A percentile compares a stretch with the other conserved stretches of the same genome.
phyloP scores from a whole-genome alignment of 495 filamentous ascomycete species.

The Immersiella caudata region DNA sequence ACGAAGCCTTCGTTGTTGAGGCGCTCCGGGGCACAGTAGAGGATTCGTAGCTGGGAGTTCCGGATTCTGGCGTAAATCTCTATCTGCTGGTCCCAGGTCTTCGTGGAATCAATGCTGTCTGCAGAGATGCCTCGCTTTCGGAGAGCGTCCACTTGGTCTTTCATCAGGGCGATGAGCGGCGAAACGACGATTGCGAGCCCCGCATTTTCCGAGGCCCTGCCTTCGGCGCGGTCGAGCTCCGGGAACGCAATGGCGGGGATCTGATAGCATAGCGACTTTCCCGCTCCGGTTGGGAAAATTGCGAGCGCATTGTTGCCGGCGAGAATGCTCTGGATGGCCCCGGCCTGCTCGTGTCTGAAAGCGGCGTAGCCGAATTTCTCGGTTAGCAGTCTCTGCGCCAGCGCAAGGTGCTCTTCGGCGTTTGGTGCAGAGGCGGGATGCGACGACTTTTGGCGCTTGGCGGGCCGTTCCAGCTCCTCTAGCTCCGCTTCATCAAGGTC shows the following conservation, averaged over 20 bases:
- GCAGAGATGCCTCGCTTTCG: conserved; percentile 50
- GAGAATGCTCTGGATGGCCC: conserved; percentile 53
- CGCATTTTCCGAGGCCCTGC: conserved; percentile 26
- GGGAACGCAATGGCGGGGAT: conserved; percentile 58
- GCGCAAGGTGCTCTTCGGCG: conserved; percentile 8
- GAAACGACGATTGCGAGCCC: conserved; percentile 59
- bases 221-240: conserved; percentile 43
- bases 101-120: conserved; percentile 57
- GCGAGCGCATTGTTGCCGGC: conserved; percentile 53
- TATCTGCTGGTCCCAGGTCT: conserved; percentile 49
- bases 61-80: conserved; percentile 48
- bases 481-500: conserved; percentile 28
- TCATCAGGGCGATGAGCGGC: conserved; percentile 61
- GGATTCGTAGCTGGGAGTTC: conserved; percentile 49
- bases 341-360: conserved; percentile 59
- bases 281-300: conserved; percentile 63
- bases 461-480: conserved; percentile 25
- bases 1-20: conserved; percentile 63
- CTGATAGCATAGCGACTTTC: conserved; percentile 61
- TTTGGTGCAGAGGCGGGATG: neutral
- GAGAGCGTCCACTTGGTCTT: conserved; percentile 60
- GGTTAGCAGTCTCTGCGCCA: conserved; percentile 36
- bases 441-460: conserved; percentile 11
- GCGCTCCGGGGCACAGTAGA: conserved; percentile 62
- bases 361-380: conserved; percentile 48